A percentile compares a stretch with the other conserved stretches of the same genome.
Evolutionary conservation across 2,329 filamentous ascomycete genomes (phyloP).

Genomic region (Torrubiella hemipterigena): DNA sequence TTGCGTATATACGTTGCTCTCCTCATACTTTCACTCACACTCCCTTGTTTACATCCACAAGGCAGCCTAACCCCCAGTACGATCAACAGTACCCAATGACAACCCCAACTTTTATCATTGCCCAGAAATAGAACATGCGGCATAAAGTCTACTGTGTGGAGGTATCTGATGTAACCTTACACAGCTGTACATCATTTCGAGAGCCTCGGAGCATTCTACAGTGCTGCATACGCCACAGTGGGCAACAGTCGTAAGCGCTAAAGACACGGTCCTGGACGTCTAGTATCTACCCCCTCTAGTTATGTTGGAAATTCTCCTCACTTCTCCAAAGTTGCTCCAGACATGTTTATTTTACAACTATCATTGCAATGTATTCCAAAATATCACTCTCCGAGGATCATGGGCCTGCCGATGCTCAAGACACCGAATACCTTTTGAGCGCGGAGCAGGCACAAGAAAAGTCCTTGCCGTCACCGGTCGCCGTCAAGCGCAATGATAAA

Average conservation of each 20-base stretch:
- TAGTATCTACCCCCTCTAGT: background rate
- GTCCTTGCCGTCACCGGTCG: background rate
- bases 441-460: slow-evolving; percentile 2
- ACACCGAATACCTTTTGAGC: slow-evolving; percentile 4
- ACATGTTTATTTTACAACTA: background rate
- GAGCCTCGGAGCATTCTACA: slow-evolving; percentile 1
- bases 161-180: slow-evolving; percentile 5
- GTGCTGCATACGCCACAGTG: background rate
- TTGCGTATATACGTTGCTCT: no score
- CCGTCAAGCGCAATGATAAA: slow-evolving; percentile 2
- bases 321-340: background rate
- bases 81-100: slow-evolving; percentile 1
- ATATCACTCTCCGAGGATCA: background rate
- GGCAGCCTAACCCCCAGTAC: slow-evolving; percentile 1
- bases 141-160: background rate
- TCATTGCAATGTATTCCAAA: slow-evolving; percentile 3
- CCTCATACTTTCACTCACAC: no score
- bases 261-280: background rate
- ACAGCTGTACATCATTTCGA: background rate
- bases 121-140: background rate
- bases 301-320: background rate
- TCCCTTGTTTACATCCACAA: slow-evolving; percentile 4
- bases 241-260: slow-evolving; percentile 4
- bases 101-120: background rate
- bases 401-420: background rate